A percentile compares a stretch with the other conserved stretches of the same genome.
Conservation (phyloP, 2,329 filamentous ascomycete species). For the Talaromyces sp. region DNA sequence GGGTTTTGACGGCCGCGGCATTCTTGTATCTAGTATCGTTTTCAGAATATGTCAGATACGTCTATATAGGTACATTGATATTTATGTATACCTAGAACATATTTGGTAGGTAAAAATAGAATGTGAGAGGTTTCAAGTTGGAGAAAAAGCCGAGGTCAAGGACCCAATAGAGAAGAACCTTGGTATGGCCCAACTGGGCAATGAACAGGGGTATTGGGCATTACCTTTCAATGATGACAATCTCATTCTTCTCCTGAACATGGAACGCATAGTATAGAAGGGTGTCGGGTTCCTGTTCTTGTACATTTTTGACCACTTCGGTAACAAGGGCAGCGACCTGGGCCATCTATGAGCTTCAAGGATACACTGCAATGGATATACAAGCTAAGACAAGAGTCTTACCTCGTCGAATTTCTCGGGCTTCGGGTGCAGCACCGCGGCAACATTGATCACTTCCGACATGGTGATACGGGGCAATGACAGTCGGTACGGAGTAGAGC, state of each 20-base stretch:
- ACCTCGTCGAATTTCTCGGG: constrained; percentile 38
- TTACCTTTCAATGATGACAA: constrained; percentile 39
- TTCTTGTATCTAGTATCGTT: constrained; percentile 30
- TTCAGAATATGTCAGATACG: no score
- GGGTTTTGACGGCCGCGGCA: constrained; percentile 26
- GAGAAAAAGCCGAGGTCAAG: constrained; percentile 18
- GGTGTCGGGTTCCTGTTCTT: constrained; percentile 35
- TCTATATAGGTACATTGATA: no score
- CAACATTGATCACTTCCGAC: constrained; percentile 35
- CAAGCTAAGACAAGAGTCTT: neutral
- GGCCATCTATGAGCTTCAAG: neutral
- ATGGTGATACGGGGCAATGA: constrained; percentile 23
- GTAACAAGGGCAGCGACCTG: constrained; percentile 31
- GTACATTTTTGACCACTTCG: constrained; percentile 32
- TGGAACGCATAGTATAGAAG: constrained; percentile 34
- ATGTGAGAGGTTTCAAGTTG: neutral
- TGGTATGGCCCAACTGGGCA: neutral
- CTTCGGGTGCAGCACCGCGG: constrained; percentile 33
- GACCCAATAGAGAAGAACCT: neutral
- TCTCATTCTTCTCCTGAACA: constrained; percentile 31
- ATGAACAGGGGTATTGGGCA: neutral
- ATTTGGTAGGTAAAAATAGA: no score
- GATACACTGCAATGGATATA: neutral
- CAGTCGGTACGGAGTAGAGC: no score
- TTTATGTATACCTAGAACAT: no score